Evolutionary conservation across 257 asterid species (phyloP).

Genomic region (Solanum piurae): DNA sequence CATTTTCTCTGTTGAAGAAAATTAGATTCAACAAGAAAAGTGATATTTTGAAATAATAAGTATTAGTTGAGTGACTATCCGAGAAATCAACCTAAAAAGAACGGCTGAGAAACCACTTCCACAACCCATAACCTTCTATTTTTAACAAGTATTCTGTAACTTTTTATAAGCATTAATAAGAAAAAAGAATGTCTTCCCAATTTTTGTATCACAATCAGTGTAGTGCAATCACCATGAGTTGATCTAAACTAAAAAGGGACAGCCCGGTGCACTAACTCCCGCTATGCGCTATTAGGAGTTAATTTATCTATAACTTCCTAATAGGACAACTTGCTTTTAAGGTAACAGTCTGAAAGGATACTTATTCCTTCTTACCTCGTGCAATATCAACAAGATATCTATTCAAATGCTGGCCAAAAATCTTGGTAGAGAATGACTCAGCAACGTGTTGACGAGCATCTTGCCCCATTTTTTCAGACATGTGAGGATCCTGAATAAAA

Average conservation of each 20-base stretch:
- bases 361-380: constrained; percentile 39
- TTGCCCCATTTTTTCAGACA: constrained; percentile 62
- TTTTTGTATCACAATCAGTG: background rate
- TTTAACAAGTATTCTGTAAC: background rate
- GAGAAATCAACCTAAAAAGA: background rate
- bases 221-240: background rate
- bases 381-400: constrained; percentile 44
- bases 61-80: background rate
- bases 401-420: constrained; percentile 64
- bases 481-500: constrained; percentile 42
- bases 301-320: background rate
- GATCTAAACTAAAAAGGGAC: background rate
- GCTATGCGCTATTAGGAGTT: background rate
- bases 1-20: background rate
- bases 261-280: background rate
- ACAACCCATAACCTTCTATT: background rate
- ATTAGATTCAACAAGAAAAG: too few relatives aligned
- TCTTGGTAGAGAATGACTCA: constrained; percentile 64
- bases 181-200: background rate
- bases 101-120: background rate
- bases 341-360: background rate
- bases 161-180: background rate
- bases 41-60: background rate
- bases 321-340: background rate
- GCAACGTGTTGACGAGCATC: constrained; percentile 60